phyloP scores from a whole-genome alignment of 768 basidiomycete species.

The Xerocomellus intermedius region DNA sequence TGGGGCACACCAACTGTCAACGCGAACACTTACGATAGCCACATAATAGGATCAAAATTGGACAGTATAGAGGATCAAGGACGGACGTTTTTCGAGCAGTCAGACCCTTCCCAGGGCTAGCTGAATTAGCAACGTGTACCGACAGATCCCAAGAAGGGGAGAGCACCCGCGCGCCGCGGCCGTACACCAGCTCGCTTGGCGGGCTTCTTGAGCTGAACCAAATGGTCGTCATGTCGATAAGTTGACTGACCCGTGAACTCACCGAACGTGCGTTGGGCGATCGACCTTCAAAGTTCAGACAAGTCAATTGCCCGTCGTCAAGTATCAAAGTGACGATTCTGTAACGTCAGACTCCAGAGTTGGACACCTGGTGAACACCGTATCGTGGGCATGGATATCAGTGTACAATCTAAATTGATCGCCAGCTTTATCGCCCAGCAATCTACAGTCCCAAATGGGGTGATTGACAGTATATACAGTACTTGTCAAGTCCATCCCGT shows the following conservation, averaged over 20 bases:
- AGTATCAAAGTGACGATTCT: background rate
- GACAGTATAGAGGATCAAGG: background rate
- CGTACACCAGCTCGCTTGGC: background rate
- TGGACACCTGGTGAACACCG: background rate
- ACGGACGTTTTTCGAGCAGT: background rate
- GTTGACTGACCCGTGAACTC: background rate
- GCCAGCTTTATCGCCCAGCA: background rate
- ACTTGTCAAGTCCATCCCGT: background rate
- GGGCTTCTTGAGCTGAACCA: background rate
- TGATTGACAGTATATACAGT: background rate
- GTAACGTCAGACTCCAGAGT: background rate
- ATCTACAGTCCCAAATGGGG: background rate
- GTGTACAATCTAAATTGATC: background rate
- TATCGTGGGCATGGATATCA: background rate
- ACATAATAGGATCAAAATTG: conserved; percentile 1
- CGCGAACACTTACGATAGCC: background rate
- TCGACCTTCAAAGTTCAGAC: background rate
- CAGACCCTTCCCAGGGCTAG: conserved; percentile 7
- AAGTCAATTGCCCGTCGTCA: background rate
- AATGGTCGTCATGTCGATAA: background rate
- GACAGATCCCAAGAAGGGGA: conserved; percentile 4
- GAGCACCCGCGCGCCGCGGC: background rate
- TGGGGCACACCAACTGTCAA: background rate
- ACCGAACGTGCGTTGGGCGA: background rate
- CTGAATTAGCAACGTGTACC: background rate